These are phyloP conservation scores for Pythium dissimile DNA, from an alignment of 352 stramenopile species.

Conservation along the genomic window DNA sequence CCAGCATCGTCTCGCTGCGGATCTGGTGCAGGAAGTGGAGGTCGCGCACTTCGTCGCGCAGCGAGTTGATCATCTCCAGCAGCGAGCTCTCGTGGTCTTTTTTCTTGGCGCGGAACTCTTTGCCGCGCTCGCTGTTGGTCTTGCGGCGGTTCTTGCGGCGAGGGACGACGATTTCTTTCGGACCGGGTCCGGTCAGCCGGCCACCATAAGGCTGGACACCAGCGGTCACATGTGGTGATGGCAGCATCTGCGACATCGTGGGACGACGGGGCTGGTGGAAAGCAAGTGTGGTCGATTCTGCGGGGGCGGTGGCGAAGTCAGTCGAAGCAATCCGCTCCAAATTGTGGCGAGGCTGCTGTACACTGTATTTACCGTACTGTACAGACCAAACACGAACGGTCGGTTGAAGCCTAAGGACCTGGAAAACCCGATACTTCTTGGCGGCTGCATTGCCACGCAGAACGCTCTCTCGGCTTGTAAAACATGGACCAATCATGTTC, in stretches of 20 bases:
- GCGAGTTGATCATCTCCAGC: slow-evolving; percentile 17
- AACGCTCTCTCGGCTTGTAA: too few relatives aligned
- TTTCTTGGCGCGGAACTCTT: slow-evolving; percentile 50
- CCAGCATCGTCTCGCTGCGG: slow-evolving; percentile 8
- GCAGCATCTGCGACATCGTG: too few relatives aligned
- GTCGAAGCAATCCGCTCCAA: too few relatives aligned
- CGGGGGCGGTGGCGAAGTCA: too few relatives aligned
- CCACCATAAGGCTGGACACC: too few relatives aligned
- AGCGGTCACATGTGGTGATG: too few relatives aligned
- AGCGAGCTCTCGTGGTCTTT: slow-evolving; percentile 47
- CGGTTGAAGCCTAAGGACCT: neutral
- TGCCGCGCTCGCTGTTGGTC: slow-evolving; percentile 65
- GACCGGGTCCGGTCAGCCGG: too few relatives aligned
- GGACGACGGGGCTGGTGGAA: too few relatives aligned
- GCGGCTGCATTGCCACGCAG: neutral
- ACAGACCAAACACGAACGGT: neutral
- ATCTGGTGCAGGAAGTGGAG: slow-evolving; percentile 23
- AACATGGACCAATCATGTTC: too few relatives aligned
- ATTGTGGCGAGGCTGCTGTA: neutral
- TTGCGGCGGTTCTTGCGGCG: slow-evolving; percentile 24
- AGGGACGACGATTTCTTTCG: too few relatives aligned
- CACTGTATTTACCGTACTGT: neutral
- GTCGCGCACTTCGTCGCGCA: slow-evolving; percentile 23
- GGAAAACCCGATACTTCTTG: neutral
- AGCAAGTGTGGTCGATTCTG: too few relatives aligned